These are phyloP conservation scores for Coniochaeta sp. DNA, from an alignment of 2,329 filamentous ascomycete species.

Conservation along the genomic window DNA sequence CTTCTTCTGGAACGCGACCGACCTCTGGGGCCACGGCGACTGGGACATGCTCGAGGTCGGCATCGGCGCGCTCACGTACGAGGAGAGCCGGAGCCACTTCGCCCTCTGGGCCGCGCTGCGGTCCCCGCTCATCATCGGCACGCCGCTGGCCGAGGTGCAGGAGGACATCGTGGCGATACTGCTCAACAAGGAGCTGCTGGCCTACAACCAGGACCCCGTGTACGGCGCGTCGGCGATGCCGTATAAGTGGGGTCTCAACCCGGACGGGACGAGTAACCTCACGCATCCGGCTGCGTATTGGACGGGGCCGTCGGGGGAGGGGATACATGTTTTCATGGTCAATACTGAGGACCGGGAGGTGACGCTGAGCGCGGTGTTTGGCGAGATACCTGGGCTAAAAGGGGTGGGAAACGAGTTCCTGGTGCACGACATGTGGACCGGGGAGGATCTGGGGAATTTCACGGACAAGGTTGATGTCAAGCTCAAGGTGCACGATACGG, in stretches of 20 bases:
- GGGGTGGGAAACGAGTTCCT: constrained; percentile 21
- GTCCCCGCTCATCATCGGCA: constrained; percentile 41
- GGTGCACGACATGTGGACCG: constrained; percentile 40
- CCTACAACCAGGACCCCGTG: constrained; percentile 38
- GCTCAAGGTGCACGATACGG: constrained; percentile 28
- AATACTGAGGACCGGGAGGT: constrained; percentile 29
- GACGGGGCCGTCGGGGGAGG: constrained; percentile 29
- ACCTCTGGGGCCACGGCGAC: constrained; percentile 45
- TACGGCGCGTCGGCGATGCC: constrained; percentile 34
- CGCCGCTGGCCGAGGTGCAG: constrained; percentile 27
- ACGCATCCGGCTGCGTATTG: constrained; percentile 42
- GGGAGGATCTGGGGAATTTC: constrained; percentile 29
- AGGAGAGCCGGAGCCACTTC: constrained; percentile 42
- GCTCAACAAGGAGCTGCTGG: constrained; percentile 30
- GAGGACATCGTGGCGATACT: constrained; percentile 30
- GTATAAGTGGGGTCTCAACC: constrained; percentile 41
- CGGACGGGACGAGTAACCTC: constrained; percentile 40
- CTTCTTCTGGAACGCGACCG: constrained; percentile 33
- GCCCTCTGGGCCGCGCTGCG: constrained; percentile 45
- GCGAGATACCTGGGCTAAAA: constrained; percentile 34
- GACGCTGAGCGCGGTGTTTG: constrained; percentile 29
- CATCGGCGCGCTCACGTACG: constrained; percentile 36
- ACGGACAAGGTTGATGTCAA: constrained; percentile 18
- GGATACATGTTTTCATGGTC: constrained; percentile 37
- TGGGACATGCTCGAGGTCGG: constrained; percentile 45